Evolutionary conservation across 371 early-diverging fungal genomes (phyloP), one percentile per base, ranked within the genome.

Genomic region (Enterospora canceri): DNA sequence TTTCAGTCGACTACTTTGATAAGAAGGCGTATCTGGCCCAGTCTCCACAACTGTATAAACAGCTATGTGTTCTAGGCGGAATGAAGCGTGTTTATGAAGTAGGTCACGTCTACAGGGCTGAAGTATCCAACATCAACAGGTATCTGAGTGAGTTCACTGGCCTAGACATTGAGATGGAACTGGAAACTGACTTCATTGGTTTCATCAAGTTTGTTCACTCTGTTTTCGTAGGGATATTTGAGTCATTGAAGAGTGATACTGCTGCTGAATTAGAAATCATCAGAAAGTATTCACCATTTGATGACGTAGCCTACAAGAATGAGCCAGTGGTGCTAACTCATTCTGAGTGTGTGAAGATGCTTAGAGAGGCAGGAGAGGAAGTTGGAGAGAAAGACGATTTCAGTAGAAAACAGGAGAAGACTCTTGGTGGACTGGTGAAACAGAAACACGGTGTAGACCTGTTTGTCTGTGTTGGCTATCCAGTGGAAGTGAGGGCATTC

Each of bases 121-220:
- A 99, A 78, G 87, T 96, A 83, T 89, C 94, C 49, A 87, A 89
- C 80, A 95, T 95, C 19, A 94, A 92, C 79, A 86, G 97, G 48
- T 97, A 99, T 81, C 88, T 99, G 89, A 94, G 94, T 71, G 99
- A 99, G 80, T 99, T 93, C 83, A 86, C 91, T 34, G 96, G 96
- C 54, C 87, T 97, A 65, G 99, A 99, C 89, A 78, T 97, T 81
- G 99, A 99, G 81, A 95, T 94, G 93, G 89, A 94, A 8, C 90
- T 95, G 78, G 86, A 90, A 65, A 91, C 90, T 79, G 91, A 91
- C 76, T 98, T 97, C 82, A 90, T 91, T 70, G 94, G 95, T 83
- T 87, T 93, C 24, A 82, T 95, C 67, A 87, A 91, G 59, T 72
- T 91, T 46, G 83, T 95, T 51, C 94, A 89, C 78, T 85, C 87